Evolutionary conservation across 768 basidiomycete species (phyloP).

Genomic region (Termitomyces sp.): DNA sequence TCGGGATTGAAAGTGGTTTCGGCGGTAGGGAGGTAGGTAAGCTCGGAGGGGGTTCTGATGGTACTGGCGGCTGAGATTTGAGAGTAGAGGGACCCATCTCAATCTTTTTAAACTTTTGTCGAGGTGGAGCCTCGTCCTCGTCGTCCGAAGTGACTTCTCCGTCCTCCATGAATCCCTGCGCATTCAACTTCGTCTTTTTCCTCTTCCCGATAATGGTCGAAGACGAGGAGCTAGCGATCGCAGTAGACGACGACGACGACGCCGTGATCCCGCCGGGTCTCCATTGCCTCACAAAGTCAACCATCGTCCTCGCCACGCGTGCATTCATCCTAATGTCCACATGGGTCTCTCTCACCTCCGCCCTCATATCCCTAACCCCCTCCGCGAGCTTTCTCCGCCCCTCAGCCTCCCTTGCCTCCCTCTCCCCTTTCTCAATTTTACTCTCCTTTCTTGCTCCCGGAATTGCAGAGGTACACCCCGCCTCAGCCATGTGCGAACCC

Average conservation of each 20-base stretch:
- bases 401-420: slow-evolving; percentile 1
- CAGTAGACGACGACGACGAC: neutral
- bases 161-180: neutral
- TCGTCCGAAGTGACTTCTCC: neutral
- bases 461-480: neutral
- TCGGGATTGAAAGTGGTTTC: neutral
- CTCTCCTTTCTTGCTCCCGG: neutral
- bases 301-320: slow-evolving; percentile 49
- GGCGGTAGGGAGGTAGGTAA: neutral
- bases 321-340: slow-evolving; percentile 64
- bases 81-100: neutral
- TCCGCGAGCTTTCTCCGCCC: slow-evolving; percentile 5
- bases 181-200: neutral
- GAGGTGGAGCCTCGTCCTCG: neutral
- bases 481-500: slow-evolving; percentile 36
- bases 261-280: neutral
- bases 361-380: slow-evolving; percentile 36
- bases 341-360: slow-evolving; percentile 47
- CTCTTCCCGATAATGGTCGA: neutral
- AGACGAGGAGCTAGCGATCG: neutral
- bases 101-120: neutral
- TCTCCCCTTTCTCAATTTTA: neutral
- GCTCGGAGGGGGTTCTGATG: neutral
- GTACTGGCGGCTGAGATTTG: neutral
- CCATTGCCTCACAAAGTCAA: slow-evolving; percentile 41